Conservation (phyloP, 768 basidiomycete species). For the Amanita pallidorosea region DNA sequence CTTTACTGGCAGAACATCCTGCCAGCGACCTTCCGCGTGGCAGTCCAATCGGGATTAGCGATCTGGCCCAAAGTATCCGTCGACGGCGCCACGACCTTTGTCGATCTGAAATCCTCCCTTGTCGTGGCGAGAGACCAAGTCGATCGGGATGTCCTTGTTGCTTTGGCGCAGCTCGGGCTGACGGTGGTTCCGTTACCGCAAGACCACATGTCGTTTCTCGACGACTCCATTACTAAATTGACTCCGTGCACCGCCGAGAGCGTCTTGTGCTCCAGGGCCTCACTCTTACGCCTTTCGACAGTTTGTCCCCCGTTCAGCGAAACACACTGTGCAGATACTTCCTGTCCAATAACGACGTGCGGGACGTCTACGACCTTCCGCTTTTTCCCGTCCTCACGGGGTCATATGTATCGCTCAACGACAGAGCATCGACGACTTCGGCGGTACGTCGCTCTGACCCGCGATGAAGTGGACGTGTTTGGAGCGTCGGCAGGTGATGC, state of each 20-base stretch:
- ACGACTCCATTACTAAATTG: conserved; percentile 8
- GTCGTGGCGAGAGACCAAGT: conserved; percentile 16
- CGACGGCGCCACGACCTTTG: neutral
- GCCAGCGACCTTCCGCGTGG: conserved; percentile 14
- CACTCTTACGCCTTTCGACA: conserved; percentile 3
- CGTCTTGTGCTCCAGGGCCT: conserved; percentile 18
- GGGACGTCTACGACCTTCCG: conserved; percentile 25
- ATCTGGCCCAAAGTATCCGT: conserved; percentile 5
- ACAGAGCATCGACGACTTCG: neutral
- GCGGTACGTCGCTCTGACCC: conserved; percentile 18
- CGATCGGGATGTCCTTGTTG: conserved; percentile 12
- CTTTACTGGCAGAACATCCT: conserved; percentile 28
- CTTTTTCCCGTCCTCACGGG: conserved; percentile 20
- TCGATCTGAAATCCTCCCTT: conserved; percentile 8
- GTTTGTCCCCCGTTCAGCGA: conserved; percentile 4
- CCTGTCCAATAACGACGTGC: conserved; percentile 19
- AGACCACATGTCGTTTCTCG: conserved; percentile 20
- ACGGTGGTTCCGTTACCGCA: conserved; percentile 23
- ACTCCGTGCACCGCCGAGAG: conserved; percentile 20
- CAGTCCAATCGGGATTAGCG: conserved; percentile 10
- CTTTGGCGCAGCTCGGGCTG: conserved; percentile 23
- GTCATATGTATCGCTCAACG: neutral
- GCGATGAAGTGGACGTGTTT: conserved; percentile 18
- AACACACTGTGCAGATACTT: conserved; percentile 21
- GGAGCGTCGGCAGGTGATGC: conserved; percentile 8